Conservation (phyloP, 2,329 filamentous ascomycete species). For the Colletotrichum theobromicola region DNA sequence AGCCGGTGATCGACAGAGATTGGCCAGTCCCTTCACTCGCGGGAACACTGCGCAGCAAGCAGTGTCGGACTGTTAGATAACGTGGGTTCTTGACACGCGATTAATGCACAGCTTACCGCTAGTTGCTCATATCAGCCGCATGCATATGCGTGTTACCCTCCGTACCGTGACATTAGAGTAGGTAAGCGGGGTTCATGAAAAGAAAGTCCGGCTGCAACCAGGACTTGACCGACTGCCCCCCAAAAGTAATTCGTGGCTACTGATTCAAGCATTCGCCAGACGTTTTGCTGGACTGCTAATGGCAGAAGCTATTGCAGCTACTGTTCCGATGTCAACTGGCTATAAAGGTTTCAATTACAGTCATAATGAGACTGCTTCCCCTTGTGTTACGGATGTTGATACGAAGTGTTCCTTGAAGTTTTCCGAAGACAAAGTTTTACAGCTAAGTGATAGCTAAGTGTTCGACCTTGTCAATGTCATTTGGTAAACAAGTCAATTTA, state of each 20-base stretch:
- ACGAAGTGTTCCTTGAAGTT: too few relatives aligned
- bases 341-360: too few relatives aligned
- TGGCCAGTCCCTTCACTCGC: neutral
- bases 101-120: neutral
- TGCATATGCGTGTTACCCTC: slow-evolving; percentile 5
- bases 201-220: neutral
- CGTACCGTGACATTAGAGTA: neutral
- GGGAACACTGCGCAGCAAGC: neutral
- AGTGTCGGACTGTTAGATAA: neutral
- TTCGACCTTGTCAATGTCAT: too few relatives aligned
- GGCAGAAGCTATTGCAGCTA: too few relatives aligned
- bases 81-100: neutral
- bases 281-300: neutral
- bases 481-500: too few relatives aligned
- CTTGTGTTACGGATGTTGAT: too few relatives aligned
- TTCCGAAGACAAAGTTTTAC: too few relatives aligned
- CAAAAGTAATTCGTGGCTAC: neutral
- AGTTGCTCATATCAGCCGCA: neutral
- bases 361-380: too few relatives aligned
- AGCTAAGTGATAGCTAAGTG: too few relatives aligned
- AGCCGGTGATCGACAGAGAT: neutral
- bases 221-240: neutral
- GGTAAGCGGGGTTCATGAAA: neutral
- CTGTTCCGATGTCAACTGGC: too few relatives aligned
- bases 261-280: neutral